Conservation (phyloP, 2,329 filamentous ascomycete genomes). For the Colletotrichum lini region DNA sequence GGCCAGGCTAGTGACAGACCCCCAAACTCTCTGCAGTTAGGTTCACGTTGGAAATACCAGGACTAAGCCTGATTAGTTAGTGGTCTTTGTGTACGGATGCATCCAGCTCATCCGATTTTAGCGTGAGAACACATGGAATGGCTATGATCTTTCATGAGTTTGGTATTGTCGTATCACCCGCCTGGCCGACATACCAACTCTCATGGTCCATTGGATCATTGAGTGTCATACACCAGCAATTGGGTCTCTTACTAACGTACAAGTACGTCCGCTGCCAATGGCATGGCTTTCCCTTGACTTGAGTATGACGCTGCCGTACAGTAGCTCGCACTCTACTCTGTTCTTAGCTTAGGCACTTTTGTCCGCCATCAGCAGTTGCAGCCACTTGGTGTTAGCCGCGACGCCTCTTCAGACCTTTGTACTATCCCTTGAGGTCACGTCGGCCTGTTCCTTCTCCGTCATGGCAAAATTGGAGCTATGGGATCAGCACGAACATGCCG, state of each 20-base stretch:
- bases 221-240: too few species aligned
- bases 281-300: constrained; percentile 20
- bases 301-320: constrained; percentile 24
- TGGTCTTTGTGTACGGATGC: too few species aligned
- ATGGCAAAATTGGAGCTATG: constrained; percentile 22
- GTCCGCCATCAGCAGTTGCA: constrained; percentile 26
- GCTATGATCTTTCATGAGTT: too few species aligned
- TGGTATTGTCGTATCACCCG: too few species aligned
- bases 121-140: too few species aligned
- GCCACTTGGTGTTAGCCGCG: constrained; percentile 16
- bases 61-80: too few species aligned
- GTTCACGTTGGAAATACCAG: too few species aligned
- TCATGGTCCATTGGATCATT: too few species aligned
- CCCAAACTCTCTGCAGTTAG: too few species aligned
- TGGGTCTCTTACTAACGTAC: not conserved
- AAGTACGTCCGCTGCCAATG: not conserved
- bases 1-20: too few species aligned
- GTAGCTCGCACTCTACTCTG: constrained; percentile 14
- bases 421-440: constrained; percentile 1
- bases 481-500: constrained; percentile 28
- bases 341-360: constrained; percentile 14
- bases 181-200: too few species aligned
- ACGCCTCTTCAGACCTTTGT: constrained; percentile 13
- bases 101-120: too few species aligned
- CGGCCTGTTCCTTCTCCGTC: not conserved